Conservation (phyloP, 1,284 basidiomycete genomes). For the Ganoderma resinaceum region DNA sequence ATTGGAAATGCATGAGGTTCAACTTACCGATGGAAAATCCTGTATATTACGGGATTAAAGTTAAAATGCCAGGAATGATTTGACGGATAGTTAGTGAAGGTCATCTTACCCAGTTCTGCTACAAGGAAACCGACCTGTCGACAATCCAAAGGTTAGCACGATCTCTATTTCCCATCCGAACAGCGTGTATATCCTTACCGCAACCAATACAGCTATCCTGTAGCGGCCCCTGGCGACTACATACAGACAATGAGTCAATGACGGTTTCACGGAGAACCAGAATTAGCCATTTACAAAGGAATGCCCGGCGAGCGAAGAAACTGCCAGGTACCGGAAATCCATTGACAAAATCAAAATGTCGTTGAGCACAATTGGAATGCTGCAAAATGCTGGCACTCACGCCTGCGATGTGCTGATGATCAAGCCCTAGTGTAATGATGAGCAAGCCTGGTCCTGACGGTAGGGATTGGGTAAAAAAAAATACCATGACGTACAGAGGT, state of each 20-base stretch:
- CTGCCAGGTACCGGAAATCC: background rate
- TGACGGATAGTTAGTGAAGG: no score
- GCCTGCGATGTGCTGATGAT: background rate
- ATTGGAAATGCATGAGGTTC: background rate
- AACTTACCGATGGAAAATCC: background rate
- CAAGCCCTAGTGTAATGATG: background rate
- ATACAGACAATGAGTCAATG: background rate
- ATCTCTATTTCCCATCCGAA: background rate
- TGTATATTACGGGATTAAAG: background rate
- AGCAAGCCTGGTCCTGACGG: background rate
- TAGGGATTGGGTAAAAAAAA: background rate
- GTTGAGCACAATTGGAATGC: background rate
- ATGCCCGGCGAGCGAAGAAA: background rate
- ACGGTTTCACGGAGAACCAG: background rate
- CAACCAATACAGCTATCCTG: background rate
- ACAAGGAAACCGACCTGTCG: background rate
- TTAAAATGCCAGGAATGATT: no score
- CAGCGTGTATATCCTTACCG: background rate
- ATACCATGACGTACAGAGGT: background rate
- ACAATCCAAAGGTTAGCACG: background rate
- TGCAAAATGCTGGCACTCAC: background rate
- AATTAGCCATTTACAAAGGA: background rate
- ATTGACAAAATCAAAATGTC: background rate
- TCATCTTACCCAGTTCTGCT: background rate
- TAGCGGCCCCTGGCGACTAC: background rate